phyloP scores from a whole-genome alignment of 306 rosid species.

The Cucumis hystrix region DNA sequence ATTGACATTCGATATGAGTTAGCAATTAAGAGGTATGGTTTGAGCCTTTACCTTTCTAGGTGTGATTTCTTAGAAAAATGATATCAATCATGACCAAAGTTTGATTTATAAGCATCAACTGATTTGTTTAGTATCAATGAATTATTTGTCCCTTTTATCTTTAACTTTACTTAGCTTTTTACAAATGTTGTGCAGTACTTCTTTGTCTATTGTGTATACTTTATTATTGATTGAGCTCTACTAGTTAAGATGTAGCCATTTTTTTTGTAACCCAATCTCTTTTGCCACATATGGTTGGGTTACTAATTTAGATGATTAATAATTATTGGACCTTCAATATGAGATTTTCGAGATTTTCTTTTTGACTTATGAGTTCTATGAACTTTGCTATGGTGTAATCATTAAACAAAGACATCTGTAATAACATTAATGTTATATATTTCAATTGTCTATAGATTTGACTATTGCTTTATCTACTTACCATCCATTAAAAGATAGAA shows the following conservation, averaged over 20 bases:
- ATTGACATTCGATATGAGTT: too few relatives aligned
- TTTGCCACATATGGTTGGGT: too few relatives aligned
- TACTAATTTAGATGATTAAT: background rate
- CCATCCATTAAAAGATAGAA: background rate
- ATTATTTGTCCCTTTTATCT: background rate
- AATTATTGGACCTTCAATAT: background rate
- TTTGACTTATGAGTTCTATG: background rate
- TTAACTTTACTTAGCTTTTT: background rate
- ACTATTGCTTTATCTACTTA: background rate
- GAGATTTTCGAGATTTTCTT: background rate
- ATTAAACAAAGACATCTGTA: background rate
- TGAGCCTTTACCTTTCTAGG: too few relatives aligned
- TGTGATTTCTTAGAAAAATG: too few relatives aligned
- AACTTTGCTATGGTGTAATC: background rate
- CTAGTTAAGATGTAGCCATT: too few relatives aligned
- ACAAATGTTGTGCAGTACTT: background rate
- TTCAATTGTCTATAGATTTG: background rate
- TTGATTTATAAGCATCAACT: too few relatives aligned
- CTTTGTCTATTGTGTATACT: background rate
- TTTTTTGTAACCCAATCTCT: too few relatives aligned
- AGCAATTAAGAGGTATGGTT: too few relatives aligned
- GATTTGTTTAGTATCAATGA: too few relatives aligned
- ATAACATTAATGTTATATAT: background rate
- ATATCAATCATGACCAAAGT: too few relatives aligned
- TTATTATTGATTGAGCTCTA: background rate